Evolutionary conservation across 345 rosid genomes (phyloP), one percentile per base, ranked within the genome.

Genomic region (Garcia nutans): DNA sequence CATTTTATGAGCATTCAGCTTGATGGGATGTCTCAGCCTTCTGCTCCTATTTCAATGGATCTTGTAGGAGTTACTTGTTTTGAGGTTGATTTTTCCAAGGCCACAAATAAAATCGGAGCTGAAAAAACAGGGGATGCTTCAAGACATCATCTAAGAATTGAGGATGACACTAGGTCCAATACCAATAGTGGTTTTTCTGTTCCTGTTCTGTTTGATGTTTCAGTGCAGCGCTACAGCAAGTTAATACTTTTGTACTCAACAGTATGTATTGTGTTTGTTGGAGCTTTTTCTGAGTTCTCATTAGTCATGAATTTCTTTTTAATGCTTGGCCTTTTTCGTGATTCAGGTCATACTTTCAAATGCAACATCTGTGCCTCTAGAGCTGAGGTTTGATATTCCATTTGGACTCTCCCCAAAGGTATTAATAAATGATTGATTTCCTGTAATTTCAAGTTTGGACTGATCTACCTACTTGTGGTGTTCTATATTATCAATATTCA

Each of bases 381-480:
- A 94, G 85, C 81, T 94, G 74, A 91, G 97, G 79, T 94, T 94
- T 80, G 98, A 94, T 74, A 94, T 92, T 85, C 98, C 98, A 66
- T 89, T 94, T 84, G 97, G 98, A 68, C 76, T 94, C 70, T 87
- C 98, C 67, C 97, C 98, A 8, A 94, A 92, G 97, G 97, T 94
- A 82, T 49, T 67, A 10, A 74, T 49, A 66, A 77, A 81, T 49
- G 42, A 45, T 44, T 16, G 45, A 11, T 64, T 75, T 22, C 24
- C 31, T 16, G 17, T 60, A 60, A 26, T 73, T 23, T 61, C 73
- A 33, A 65, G 58, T 63, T 70, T 76, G 68, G 42, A 49, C 47
- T 33, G 61, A 33, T 66, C 49, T 63, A 9, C 70, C 68, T 54
- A 23, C 44, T 60, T 31, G 20, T 37, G 22, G 50, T 47, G 50